Evolutionary conservation across 2,329 filamentous ascomycete genomes (phyloP), one percentile per base, ranked within the genome.

Genomic region (Fusarium tricinctum): DNA sequence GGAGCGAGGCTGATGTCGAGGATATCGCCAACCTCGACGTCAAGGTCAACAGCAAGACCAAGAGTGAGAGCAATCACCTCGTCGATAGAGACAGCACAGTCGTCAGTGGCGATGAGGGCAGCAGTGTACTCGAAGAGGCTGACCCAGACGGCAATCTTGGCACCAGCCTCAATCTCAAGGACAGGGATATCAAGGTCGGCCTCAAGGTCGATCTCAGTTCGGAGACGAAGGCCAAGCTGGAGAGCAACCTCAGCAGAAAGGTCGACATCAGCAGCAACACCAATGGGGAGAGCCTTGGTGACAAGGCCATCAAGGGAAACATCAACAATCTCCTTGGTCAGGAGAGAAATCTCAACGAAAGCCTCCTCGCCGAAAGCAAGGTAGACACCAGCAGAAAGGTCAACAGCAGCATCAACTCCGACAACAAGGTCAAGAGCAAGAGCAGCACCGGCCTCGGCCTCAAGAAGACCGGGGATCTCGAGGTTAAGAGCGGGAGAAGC

Each of bases 51-150:
- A 43, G 65, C 67, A n/a, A 75, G 46, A 45, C 73, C 73, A 20
- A 72, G 69, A 19, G 58, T 68, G 0, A 75, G 72, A 22, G 65
- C 65, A 45, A 72, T 71, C n/a, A 67, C 50, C 35, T 71, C 70
- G 10, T 56, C 43, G 8, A 70, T 51, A 15, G 72, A 70, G 19
- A 83, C 68, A 23, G 74, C 77, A 71, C 82, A 84, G 46, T 68
- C 51, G 12, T 76, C 73, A 7, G 77, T 78, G 35, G 69, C 73
- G 49, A 80, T 78, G 54, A 84, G 77, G 54, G 78, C 74, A 63
- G 79, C 78, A 58, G 82, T 80, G 74, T 88, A 85, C 69, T 88
- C 83, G n/a, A 86, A 80, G 8, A 89, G 73, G 76, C 88, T 84
- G 58, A 82, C 81, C 72, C 80, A 87, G 43, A 87, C 76, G 43